phyloP scores from a whole-genome alignment of 805 yeast genomes.

The Yamadazyma philogaea region DNA sequence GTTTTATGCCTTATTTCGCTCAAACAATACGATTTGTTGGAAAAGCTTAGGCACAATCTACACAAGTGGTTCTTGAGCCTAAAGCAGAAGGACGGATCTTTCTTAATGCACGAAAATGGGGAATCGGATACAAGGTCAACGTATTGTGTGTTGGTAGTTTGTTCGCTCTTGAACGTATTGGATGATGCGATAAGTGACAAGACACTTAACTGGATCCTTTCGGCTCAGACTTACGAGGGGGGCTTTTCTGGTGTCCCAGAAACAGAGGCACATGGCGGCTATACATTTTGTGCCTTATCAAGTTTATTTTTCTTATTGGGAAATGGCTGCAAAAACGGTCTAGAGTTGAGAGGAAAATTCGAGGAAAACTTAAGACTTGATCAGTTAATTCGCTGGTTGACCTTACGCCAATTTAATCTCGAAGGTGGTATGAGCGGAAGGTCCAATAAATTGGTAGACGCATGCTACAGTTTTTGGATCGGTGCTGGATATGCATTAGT shows the following conservation, averaged over 20 bases:
- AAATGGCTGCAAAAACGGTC: constrained; percentile 23
- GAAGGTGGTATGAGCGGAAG: constrained; percentile 92
- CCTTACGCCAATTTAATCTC: constrained; percentile 60
- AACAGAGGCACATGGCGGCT: constrained; percentile 96
- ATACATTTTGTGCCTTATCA: constrained; percentile 80
- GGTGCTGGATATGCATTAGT: constrained; percentile 72
- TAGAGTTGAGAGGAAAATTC: constrained; percentile 2
- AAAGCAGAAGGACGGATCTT: constrained; percentile 72
- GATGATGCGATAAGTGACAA: constrained; percentile 57
- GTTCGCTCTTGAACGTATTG: constrained; percentile 59
- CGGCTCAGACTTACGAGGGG: constrained; percentile 91
- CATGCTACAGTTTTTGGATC: constrained; percentile 95
- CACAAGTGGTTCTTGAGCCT: constrained; percentile 63
- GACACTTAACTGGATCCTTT: constrained; percentile 55
- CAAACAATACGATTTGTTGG: constrained; percentile 36
- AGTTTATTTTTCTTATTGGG: constrained; percentile 50
- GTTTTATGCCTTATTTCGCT: constrained; percentile 57
- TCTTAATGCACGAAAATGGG: constrained; percentile 70
- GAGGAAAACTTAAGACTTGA: constrained; percentile 42
- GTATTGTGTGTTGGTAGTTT: constrained; percentile 79
- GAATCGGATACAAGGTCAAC: constrained; percentile 84
- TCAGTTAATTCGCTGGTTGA: constrained; percentile 61
- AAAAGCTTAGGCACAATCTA: constrained; percentile 34
- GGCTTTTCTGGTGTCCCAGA: constrained; percentile 84
- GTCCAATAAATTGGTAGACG: constrained; percentile 90